Conservation (phyloP, 768 basidiomycete genomes). For the Hydnum rufescens region DNA sequence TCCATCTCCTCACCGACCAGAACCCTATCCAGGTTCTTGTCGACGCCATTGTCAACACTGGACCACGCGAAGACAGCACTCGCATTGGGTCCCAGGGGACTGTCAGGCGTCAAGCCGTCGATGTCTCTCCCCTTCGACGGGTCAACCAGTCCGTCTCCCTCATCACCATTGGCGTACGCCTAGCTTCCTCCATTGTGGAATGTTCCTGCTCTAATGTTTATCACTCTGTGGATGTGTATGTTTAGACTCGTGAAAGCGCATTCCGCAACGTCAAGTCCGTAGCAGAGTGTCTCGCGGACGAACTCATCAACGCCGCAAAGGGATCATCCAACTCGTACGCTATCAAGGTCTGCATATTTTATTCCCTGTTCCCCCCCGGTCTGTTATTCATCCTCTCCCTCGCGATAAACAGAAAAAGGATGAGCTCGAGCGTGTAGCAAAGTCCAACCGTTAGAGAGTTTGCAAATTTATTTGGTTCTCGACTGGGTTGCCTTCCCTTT, state of each 20-base stretch:
- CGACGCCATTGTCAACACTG: slow-evolving; percentile 98
- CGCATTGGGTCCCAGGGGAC: slow-evolving; percentile 99
- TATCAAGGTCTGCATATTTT: slow-evolving; percentile 55
- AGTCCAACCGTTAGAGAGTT: slow-evolving; percentile 89
- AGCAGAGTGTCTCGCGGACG: slow-evolving; percentile 96
- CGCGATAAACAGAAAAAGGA: slow-evolving; percentile 92
- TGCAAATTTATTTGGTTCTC: too few species aligned
- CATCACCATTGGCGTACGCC: slow-evolving; percentile 82
- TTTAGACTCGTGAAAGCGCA: slow-evolving; percentile 94
- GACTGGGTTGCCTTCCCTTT: too few species aligned
- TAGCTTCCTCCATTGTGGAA: background rate
- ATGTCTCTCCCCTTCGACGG: slow-evolving; percentile 92
- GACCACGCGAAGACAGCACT: slow-evolving; percentile 97
- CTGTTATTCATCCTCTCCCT: too few species aligned
- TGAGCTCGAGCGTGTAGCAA: slow-evolving; percentile 99
- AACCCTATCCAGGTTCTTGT: slow-evolving; percentile 98
- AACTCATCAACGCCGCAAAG: slow-evolving; percentile 99
- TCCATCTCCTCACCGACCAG: slow-evolving; percentile 98
- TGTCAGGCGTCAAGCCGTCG: slow-evolving; percentile 97
- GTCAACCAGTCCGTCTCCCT: slow-evolving; percentile 96
- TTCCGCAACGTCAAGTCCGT: slow-evolving; percentile 99
- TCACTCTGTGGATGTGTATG: too few species aligned
- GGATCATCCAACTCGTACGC: slow-evolving; percentile 99
- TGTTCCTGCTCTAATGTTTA: slow-evolving; percentile 1
- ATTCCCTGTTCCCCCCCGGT: background rate